phyloP scores from a whole-genome alignment of 441 rosid genomes.

The Populus hybrid region DNA sequence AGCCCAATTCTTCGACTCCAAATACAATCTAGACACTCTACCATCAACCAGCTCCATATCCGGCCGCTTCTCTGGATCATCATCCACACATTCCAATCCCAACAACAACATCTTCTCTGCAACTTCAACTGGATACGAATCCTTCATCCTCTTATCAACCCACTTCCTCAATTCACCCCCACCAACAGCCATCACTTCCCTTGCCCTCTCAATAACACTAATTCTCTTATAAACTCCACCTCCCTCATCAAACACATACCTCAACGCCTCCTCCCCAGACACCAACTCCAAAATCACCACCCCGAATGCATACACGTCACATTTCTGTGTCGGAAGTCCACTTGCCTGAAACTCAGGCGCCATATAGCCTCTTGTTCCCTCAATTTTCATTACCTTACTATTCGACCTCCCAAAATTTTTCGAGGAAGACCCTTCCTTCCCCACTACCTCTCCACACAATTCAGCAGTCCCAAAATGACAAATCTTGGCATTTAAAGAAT shows the following conservation, averaged over 20 bases:
- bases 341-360: slow-evolving; percentile 62
- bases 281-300: slow-evolving; percentile 73
- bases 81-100: slow-evolving; percentile 69
- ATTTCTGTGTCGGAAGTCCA: slow-evolving; percentile 62
- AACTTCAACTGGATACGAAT: slow-evolving; percentile 79
- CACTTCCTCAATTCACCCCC: slow-evolving; percentile 57
- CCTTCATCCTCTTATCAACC: slow-evolving; percentile 69
- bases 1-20: slow-evolving; percentile 66
- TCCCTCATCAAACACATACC: slow-evolving; percentile 44
- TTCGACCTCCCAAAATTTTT: slow-evolving; percentile 25
- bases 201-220: slow-evolving; percentile 64
- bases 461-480: slow-evolving; percentile 91
- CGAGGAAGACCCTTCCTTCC: slow-evolving; percentile 7
- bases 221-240: slow-evolving; percentile 44
- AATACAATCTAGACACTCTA: slow-evolving; percentile 64
- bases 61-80: slow-evolving; percentile 60
- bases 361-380: slow-evolving; percentile 83
- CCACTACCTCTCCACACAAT: slow-evolving; percentile 64
- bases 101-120: slow-evolving; percentile 51
- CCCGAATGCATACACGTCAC: slow-evolving; percentile 76
- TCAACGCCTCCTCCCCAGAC: slow-evolving; percentile 74
- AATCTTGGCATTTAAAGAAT: slow-evolving; percentile 57
- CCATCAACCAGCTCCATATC: slow-evolving; percentile 75
- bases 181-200: slow-evolving; percentile 25
- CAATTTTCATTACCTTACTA: slow-evolving; percentile 42